These are phyloP conservation scores for Epichloe coenophiala DNA, from an alignment of 2,329 filamentous ascomycete species.

Conservation along the genomic window DNA sequence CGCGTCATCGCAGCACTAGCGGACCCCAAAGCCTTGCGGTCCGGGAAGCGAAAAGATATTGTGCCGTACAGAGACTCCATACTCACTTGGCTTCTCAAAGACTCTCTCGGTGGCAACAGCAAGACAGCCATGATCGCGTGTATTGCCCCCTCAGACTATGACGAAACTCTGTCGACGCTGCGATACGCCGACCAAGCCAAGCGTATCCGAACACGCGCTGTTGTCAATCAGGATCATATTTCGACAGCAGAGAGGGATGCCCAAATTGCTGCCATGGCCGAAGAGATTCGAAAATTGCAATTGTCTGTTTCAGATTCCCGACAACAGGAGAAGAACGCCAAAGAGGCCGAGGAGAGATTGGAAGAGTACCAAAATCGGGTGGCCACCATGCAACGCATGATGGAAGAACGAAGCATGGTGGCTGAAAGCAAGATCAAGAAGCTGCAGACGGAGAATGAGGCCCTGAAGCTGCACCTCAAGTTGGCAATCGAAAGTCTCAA, in stretches of 20 bases:
- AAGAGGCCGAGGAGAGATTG: slow-evolving; percentile 66
- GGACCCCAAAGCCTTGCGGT: slow-evolving; percentile 45
- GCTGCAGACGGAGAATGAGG: slow-evolving; percentile 81
- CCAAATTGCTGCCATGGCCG: slow-evolving; percentile 87
- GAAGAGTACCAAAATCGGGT: slow-evolving; percentile 94
- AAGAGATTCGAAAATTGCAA: slow-evolving; percentile 80
- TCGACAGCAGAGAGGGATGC: slow-evolving; percentile 92
- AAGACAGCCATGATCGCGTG: slow-evolving; percentile 99
- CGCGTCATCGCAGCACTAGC: slow-evolving; percentile 89
- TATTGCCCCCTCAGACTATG: slow-evolving; percentile 89
- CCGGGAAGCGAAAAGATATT: slow-evolving; percentile 47
- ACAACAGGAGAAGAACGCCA: slow-evolving; percentile 61
- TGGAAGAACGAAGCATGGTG: slow-evolving; percentile 87
- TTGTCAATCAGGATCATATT: slow-evolving; percentile 91
- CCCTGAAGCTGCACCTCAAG: slow-evolving; percentile 73
- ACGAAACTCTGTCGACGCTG: slow-evolving; percentile 89
- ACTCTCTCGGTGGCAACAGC: slow-evolving; percentile 88
- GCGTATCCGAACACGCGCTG: slow-evolving; percentile 83
- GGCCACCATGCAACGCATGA: slow-evolving; percentile 77
- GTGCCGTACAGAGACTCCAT: slow-evolving; percentile 89
- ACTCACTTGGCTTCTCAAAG: slow-evolving; percentile 77
- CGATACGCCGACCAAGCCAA: slow-evolving; percentile 97
- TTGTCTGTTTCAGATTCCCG: slow-evolving; percentile 54
- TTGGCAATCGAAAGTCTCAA: slow-evolving; percentile 75
- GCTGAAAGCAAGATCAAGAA: slow-evolving; percentile 89